Conservation (phyloP, 495 filamentous ascomycete genomes). For the Pyrenula aspistea region DNA sequence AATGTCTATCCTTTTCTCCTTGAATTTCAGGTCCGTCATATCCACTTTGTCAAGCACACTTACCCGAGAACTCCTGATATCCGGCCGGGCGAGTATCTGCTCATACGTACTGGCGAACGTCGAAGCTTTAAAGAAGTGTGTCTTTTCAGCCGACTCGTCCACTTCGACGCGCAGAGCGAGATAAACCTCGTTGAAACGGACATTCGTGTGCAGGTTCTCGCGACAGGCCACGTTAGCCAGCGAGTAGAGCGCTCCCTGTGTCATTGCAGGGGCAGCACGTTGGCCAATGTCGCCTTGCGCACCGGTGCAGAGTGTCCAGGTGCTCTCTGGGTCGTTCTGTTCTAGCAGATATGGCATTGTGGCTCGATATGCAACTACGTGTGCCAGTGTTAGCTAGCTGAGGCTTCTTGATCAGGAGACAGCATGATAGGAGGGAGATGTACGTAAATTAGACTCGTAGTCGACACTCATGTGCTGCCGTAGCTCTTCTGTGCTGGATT, state of each 20-base stretch:
- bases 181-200: conserved; percentile 29
- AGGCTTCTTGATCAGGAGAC: conserved; percentile 2
- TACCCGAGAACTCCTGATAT: no score
- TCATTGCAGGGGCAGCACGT: conserved; percentile 16
- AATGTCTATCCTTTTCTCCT: no score
- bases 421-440: no score
- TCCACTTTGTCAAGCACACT: no score
- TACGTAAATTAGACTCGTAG: no score
- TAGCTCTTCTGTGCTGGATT: conserved; percentile 15
- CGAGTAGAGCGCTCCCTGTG: conserved; percentile 25
- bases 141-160: conserved; percentile 14
- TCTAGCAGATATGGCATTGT: conserved; percentile 24
- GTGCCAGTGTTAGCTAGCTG: no score
- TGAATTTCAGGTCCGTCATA: no score
- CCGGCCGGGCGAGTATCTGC: no score
- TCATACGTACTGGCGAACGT: no score
- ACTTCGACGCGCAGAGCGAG: conserved; percentile 20
- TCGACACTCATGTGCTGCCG: no score
- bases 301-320: conserved; percentile 28
- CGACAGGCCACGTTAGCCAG: conserved; percentile 19
- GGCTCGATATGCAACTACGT: conserved; percentile 25
- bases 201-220: conserved; percentile 21
- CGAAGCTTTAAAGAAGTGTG: no score
- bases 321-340: conserved; percentile 17
- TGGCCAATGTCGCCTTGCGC: conserved; percentile 18